A percentile compares a stretch with the other conserved stretches of the same genome.
These are phyloP conservation scores for Luzula sylvatica DNA, from an alignment of 176 grass and related monocot species.

Conservation along the genomic window DNA sequence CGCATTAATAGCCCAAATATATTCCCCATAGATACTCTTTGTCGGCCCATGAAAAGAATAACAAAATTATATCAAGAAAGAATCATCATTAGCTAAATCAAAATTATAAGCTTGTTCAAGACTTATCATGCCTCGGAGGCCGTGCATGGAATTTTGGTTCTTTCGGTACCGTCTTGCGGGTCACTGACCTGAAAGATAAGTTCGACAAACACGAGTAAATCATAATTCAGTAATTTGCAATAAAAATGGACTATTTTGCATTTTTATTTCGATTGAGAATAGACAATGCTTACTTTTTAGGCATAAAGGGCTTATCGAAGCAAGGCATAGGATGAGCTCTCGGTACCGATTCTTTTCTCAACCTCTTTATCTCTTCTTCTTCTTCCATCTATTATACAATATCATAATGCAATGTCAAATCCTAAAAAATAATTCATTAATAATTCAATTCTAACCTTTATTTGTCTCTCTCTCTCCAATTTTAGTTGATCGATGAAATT, in stretches of 20 bases:
- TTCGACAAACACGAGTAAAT: no score
- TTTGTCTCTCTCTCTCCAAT: constrained; percentile 41
- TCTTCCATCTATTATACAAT: constrained; percentile 42
- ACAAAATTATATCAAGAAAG: no score
- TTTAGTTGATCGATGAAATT: constrained; percentile 54
- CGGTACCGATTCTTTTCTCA: constrained; percentile 55
- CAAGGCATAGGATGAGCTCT: constrained; percentile 76
- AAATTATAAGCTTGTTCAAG: background rate
- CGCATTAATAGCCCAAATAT: no score
- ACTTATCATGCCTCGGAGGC: constrained; percentile 26
- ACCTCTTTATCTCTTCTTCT: constrained; percentile 58
- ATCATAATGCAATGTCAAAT: constrained; percentile 6
- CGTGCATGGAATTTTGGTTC: constrained; percentile 66
- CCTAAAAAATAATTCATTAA: background rate
- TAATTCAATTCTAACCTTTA: constrained; percentile 34
- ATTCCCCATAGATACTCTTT: no score
- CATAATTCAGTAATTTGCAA: background rate
- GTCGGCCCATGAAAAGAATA: no score
- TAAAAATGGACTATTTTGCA: background rate
- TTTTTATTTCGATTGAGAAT: background rate
- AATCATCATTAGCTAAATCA: no score
- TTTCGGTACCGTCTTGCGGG: constrained; percentile 44
- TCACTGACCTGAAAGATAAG: constrained; percentile 36
- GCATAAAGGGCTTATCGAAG: constrained; percentile 60
- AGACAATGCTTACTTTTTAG: constrained; percentile 42